Evolutionary conservation across 352 stramenopile species (phyloP).

Genomic region (Phytophthora sansomeana): DNA sequence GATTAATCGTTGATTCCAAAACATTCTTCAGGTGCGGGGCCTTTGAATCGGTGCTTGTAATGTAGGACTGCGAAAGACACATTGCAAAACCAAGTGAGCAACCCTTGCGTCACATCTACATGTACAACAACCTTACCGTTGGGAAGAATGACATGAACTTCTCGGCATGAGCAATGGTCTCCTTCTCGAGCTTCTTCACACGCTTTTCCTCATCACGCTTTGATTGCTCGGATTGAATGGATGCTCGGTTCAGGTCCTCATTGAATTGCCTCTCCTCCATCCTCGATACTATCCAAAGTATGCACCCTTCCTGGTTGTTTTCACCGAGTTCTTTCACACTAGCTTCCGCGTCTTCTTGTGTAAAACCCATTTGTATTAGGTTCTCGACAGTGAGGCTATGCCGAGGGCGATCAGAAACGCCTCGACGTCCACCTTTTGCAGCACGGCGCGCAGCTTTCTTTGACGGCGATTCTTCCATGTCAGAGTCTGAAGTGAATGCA

Average conservation of each 20-base stretch:
- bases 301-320: slow-evolving; percentile 66
- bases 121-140: slow-evolving; percentile 47
- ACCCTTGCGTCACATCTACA: background rate
- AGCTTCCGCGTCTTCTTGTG: slow-evolving; percentile 62
- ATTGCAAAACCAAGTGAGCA: background rate
- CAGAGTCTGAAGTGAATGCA: slow-evolving; percentile 28
- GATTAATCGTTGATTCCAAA: slow-evolving; percentile 58
- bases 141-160: slow-evolving; percentile 74
- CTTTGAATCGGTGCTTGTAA: slow-evolving; percentile 49
- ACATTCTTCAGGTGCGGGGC: slow-evolving; percentile 53
- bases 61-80: slow-evolving; percentile 58
- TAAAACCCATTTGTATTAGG: slow-evolving; percentile 73
- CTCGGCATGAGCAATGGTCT: slow-evolving; percentile 57
- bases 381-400: slow-evolving; percentile 67
- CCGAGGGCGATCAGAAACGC: slow-evolving; percentile 36
- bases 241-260: slow-evolving; percentile 74
- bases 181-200: slow-evolving; percentile 61
- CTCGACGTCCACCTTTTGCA: slow-evolving; percentile 20
- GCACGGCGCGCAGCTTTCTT: slow-evolving; percentile 23
- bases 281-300: slow-evolving; percentile 84
- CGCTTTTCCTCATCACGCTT: slow-evolving; percentile 68
- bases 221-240: slow-evolving; percentile 79
- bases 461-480: slow-evolving; percentile 27
- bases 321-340: slow-evolving; percentile 66
- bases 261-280: slow-evolving; percentile 78